Evolutionary conservation across 129 eudicot species (phyloP).

Genomic region (Pulicaria dysenterica): DNA sequence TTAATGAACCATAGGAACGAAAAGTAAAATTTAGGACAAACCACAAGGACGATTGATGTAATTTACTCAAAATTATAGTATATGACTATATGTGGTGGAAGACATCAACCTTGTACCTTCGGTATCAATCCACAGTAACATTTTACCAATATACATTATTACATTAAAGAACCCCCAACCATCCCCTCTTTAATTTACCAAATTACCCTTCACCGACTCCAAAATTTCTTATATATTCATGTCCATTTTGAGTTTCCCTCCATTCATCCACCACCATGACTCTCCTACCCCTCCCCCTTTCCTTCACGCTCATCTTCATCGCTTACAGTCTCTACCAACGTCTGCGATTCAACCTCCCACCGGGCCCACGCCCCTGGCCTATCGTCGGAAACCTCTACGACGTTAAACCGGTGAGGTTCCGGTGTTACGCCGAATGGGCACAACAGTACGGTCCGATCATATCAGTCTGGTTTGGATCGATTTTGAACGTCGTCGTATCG

Average conservation of each 20-base stretch:
- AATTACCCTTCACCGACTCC: slow-evolving; percentile 56
- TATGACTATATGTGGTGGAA: too few species aligned
- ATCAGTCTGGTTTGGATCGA: slow-evolving; percentile 76
- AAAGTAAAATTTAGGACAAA: too few species aligned
- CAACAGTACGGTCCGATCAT: slow-evolving; percentile 66
- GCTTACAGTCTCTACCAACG: slow-evolving; percentile 41
- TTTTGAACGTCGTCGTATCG: slow-evolving; percentile 53
- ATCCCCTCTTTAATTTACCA: neutral
- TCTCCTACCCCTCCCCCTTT: slow-evolving; percentile 31
- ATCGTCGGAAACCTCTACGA: slow-evolving; percentile 79
- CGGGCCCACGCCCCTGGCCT: slow-evolving; percentile 76
- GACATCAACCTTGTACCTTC: too few species aligned
- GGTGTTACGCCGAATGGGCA: slow-evolving; percentile 74
- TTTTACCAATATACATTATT: slow-evolving; percentile 18
- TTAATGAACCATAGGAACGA: too few species aligned
- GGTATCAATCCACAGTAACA: neutral
- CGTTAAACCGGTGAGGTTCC: slow-evolving; percentile 66
- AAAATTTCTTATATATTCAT: neutral
- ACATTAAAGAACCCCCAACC: slow-evolving; percentile 34
- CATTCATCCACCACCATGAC: slow-evolving; percentile 23
- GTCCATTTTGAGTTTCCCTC: neutral
- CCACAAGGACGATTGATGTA: too few species aligned
- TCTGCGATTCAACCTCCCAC: slow-evolving; percentile 70
- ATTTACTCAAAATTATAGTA: too few species aligned
- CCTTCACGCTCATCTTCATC: slow-evolving; percentile 26